A percentile compares a stretch with the other conserved stretches of the same genome.
These are phyloP conservation scores for Aureobasidium sp. DNA, from an alignment of 2,329 filamentous ascomycete genomes.

Conservation along the genomic window DNA sequence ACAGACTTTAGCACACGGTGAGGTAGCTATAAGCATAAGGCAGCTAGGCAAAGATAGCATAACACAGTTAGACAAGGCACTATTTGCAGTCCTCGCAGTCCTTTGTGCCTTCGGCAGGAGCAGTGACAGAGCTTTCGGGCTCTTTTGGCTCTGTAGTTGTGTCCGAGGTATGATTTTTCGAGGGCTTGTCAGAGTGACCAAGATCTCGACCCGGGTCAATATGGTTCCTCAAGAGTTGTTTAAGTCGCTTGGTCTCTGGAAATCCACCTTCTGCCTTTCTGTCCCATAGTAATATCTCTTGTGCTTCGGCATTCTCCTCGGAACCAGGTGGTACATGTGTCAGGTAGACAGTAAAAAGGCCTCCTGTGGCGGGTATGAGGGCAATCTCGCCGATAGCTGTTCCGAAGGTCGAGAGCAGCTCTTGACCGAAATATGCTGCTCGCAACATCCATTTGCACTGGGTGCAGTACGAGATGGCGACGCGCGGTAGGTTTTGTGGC, in stretches of 20 bases:
- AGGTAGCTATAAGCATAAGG: neutral
- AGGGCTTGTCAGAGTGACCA: conserved; percentile 54
- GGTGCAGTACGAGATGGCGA: conserved; percentile 87
- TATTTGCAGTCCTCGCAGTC: conserved; percentile 12
- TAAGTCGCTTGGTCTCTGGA: conserved; percentile 87
- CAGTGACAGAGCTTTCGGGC: neutral
- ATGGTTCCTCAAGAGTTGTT: conserved; percentile 72
- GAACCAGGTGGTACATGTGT: conserved; percentile 23
- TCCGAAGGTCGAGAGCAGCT: conserved; percentile 87
- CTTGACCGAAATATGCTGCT: conserved; percentile 72
- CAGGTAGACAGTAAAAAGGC: conserved; percentile 70
- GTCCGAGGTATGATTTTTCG: conserved; percentile 9
- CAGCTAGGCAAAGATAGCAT: neutral
- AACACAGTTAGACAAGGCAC: neutral
- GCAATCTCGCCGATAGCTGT: conserved; percentile 78
- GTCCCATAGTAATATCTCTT: conserved; percentile 69
- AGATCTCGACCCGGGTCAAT: conserved; percentile 70
- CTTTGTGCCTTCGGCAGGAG: neutral
- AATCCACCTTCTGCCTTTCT: conserved; percentile 81
- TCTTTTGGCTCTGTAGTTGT: neutral
- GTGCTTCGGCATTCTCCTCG: conserved; percentile 10
- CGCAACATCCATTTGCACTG: conserved; percentile 51
- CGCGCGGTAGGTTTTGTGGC: conserved; percentile 48
- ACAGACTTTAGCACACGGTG: neutral
- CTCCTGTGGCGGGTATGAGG: conserved; percentile 78